Evolutionary conservation across 352 stramenopile species (phyloP).

Genomic region (Phytophthora meadii): DNA sequence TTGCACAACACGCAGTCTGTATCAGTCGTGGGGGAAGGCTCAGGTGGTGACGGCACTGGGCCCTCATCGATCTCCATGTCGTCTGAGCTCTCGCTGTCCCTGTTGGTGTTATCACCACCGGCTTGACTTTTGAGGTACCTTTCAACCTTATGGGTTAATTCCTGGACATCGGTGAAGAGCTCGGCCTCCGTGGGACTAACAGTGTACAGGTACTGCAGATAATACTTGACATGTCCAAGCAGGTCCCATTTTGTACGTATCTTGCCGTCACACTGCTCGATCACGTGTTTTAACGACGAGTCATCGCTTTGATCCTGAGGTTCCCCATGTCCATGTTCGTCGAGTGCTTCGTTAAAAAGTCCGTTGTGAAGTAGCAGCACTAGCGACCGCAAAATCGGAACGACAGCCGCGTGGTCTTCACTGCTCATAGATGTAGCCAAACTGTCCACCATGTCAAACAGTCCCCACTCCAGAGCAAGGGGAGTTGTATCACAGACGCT

Average conservation of each 20-base stretch:
- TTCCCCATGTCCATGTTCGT: slow-evolving; percentile 25
- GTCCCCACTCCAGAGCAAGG: slow-evolving; percentile 73
- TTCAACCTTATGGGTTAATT: slow-evolving; percentile 53
- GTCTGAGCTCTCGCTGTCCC: slow-evolving; percentile 22
- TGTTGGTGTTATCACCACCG: slow-evolving; percentile 10
- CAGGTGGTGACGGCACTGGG: slow-evolving; percentile 13
- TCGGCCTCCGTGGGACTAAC: slow-evolving; percentile 77
- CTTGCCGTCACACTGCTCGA: slow-evolving; percentile 50
- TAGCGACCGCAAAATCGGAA: slow-evolving; percentile 65
- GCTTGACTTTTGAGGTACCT: slow-evolving; percentile 39
- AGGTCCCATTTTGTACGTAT: slow-evolving; percentile 63
- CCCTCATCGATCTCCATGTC: slow-evolving; percentile 32
- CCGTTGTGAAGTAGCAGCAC: slow-evolving; percentile 61
- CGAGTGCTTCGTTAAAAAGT: slow-evolving; percentile 59
- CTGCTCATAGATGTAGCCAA: slow-evolving; percentile 85
- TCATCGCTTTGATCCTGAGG: slow-evolving; percentile 23
- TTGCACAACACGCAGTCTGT: slow-evolving; percentile 77
- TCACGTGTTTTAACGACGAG: slow-evolving; percentile 39
- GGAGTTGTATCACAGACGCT: slow-evolving; percentile 57
- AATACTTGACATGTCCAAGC: slow-evolving; percentile 71
- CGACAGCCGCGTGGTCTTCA: slow-evolving; percentile 74
- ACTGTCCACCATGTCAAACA: slow-evolving; percentile 73
- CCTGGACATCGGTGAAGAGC: slow-evolving; percentile 63
- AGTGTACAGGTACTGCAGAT: slow-evolving; percentile 73
- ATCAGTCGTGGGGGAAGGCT: slow-evolving; percentile 17